Conservation (phyloP, 305 asterid species). For the Rubia peregrina region DNA sequence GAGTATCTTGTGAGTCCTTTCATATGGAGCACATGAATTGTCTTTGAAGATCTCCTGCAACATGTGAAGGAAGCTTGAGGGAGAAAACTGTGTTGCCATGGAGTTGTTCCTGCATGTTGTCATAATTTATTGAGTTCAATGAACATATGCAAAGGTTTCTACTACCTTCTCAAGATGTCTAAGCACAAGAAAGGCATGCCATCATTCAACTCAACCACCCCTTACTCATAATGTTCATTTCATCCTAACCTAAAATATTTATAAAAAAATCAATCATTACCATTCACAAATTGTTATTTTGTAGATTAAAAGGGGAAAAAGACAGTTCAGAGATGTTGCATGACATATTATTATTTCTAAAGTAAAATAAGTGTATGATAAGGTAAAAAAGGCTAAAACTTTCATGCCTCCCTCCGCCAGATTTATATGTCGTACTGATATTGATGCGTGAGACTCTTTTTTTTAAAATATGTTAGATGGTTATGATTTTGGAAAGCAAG, state of each 20-base stretch:
- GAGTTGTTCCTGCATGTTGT: neutral
- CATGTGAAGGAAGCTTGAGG: constrained; percentile 1
- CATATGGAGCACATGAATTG: neutral
- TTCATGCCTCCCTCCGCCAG: no score
- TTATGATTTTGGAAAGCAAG: no score
- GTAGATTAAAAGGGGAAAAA: no score
- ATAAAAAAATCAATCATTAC: neutral
- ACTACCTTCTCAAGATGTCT: neutral
- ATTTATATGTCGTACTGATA: no score
- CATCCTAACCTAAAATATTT: neutral
- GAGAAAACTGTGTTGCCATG: neutral
- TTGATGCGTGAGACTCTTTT: no score
- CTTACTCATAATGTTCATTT: neutral
- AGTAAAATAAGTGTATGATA: neutral
- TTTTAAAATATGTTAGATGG: no score
- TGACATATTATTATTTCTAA: neutral
- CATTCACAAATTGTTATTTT: neutral
- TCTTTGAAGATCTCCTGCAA: neutral
- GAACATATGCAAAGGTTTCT: neutral
- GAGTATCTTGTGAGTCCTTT: no score
- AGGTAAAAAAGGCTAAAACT: no score
- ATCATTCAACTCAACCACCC: constrained; percentile 3
- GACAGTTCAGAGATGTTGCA: neutral
- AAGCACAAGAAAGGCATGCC: neutral
- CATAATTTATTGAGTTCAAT: neutral